Base-by-base conservation (phyloP, 345 rosid genomes). In the Syzygium aqueum region DNA sequence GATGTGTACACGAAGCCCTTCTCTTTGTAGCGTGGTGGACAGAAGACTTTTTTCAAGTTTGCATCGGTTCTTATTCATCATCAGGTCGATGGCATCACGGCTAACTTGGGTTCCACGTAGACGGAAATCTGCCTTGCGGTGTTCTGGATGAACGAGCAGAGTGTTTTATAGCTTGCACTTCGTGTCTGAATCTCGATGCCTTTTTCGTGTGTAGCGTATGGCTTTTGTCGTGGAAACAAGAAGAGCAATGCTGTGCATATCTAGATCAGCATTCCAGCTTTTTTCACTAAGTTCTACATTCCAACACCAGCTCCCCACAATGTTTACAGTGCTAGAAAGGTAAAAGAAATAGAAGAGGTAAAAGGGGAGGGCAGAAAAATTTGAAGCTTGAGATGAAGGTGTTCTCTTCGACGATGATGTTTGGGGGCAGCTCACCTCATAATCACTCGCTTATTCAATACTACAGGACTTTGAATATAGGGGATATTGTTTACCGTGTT, bases 1-100 rank as follows among this genome's bases (percentile, higher is more conserved):
- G 95, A 89, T 90, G 96, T 96, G 85, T 94, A 91, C 77, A 40
- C 51, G 61, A 97, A 94, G 91, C 93, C 93, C 22, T 97, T 96
- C 89, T 90, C 94, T 80, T 17, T 97, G 84, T 96, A 84, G 87
- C 63, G 11, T 40, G 86, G 53, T 51, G 1, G 54, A 51, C 49
- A 19, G 40, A 37, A 73, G 80, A 16, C 80, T 73, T 67, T 10
- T 21, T 17, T 73, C 80, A 73, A 73, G 80, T 16, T 2, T 2
- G 80, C 49, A 22, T 19, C 25, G 46, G 27, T 33, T 73, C 49
- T 40, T 73, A 19, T 19, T 33, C 80, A 33, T 73, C 49, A 12
- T 33, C 80, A 40, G 80, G 2, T 67, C 21, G 14, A 73, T 33
- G 80, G 46, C 80, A 73, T 37, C 9, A 5, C 3, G 1, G 49